These are phyloP conservation scores for Quercus tomentella DNA, from an alignment of 331 rosid genomes.

Conservation along the genomic window DNA sequence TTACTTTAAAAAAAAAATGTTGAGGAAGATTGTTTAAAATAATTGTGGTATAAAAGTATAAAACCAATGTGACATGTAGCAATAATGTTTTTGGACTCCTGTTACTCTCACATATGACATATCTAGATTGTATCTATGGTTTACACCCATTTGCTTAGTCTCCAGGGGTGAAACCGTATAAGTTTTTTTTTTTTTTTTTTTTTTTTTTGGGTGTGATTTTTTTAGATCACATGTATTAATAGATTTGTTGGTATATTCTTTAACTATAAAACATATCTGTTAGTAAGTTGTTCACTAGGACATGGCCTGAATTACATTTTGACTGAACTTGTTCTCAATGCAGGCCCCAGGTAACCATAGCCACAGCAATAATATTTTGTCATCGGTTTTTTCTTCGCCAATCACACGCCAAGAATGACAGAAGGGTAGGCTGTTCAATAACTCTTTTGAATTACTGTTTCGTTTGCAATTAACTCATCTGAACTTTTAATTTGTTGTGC, in stretches of 20 bases:
- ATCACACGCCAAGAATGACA: slow-evolving; percentile 93
- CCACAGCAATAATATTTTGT: slow-evolving; percentile 95
- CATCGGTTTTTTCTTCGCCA: slow-evolving; percentile 95
- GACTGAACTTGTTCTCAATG: slow-evolving; percentile 19
- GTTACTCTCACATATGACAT: no score
- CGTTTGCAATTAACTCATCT: slow-evolving; percentile 3
- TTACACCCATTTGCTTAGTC: no score
- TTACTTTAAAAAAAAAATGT: no score
- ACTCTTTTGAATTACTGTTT: not conserved
- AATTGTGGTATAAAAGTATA: no score
- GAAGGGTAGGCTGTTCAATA: slow-evolving; percentile 70
- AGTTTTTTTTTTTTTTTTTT: no score
- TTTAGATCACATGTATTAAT: not conserved
- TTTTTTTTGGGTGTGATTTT: not conserved
- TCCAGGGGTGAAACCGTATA: no score
- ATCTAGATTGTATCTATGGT: no score
- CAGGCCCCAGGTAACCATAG: slow-evolving; percentile 99
- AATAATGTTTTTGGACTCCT: no score
- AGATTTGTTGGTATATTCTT: not conserved
- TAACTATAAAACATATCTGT: no score
- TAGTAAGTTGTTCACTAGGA: not conserved
- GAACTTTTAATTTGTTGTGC: not conserved
- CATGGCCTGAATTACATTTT: not conserved
- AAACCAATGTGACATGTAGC: no score
- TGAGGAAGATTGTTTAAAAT: no score